Evolutionary conservation across 1,284 basidiomycete genomes (phyloP), one percentile per base, ranked within the genome.

Genomic region (Porogramme epimiltina): DNA sequence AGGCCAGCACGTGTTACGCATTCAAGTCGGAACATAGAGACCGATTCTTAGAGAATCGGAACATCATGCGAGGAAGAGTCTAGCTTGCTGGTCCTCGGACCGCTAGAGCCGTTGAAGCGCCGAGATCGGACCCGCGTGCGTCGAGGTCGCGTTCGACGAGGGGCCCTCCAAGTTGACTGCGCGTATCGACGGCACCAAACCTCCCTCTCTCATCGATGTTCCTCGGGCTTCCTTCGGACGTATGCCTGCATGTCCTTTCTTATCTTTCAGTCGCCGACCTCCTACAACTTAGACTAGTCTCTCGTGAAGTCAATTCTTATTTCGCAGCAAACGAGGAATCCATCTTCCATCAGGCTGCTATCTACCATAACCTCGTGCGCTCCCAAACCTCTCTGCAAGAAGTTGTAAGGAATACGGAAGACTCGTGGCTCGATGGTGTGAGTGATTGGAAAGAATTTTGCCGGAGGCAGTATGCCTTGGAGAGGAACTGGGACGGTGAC

Each of bases 391-490:
- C 61, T 9, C 48, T 66, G 13, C 54, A 59, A 20, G 60, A 61
- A 5, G 59, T 54, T 11, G 47, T 51, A 16, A 38, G 16, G 10
- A 37, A 39, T 18, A 47, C 55, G 28, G 34, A 41, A 3, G n/a
- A 22, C 13, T 60, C 28, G 28, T 18, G 55, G 53, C 49, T 63
- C 4, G 39, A 46, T 18, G 60, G 47, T 3, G 59, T 58, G 2
- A 28, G 36, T 11, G 56, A 44, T 36, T 66, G 64, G 64, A 64
- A 63, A 47, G 61, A 63, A 9, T 44, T 64, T 1, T 63, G 62
- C 58, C 51, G 60, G 24, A 51, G 54, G 37, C 60, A 58, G 45
- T 33, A 41, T n/a, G 41, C 47, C 0, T 22, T 63, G 2, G 60
- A 63, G 26, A 45, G 45, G 6, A 62, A 62, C 39, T 64, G 64